Evolutionary conservation across 306 rosid species (phyloP).

Genomic region (Carpinus fangiana): DNA sequence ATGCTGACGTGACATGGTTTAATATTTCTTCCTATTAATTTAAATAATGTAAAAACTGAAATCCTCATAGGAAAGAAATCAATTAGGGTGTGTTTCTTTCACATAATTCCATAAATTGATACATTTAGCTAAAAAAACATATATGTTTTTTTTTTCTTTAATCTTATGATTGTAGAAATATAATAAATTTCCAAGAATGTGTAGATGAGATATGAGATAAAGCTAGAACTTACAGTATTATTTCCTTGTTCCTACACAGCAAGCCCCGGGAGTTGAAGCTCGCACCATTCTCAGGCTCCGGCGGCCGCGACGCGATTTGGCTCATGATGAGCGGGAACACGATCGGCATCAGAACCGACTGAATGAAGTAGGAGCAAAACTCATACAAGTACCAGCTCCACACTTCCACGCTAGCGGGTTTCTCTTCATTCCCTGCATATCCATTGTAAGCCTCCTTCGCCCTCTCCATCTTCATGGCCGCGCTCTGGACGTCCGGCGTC

Average conservation of each 20-base stretch:
- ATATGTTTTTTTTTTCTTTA: no score
- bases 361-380: constrained; percentile 68
- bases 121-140: no score
- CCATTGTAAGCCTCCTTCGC: constrained; percentile 48
- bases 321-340: constrained; percentile 83
- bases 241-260: constrained; percentile 55
- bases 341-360: constrained; percentile 63
- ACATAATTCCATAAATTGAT: no score
- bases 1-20: no score
- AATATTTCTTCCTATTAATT: no score
- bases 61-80: no score
- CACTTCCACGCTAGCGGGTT: constrained; percentile 58
- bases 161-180: no score
- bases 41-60: no score
- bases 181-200: neutral
- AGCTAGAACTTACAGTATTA: constrained; percentile 59
- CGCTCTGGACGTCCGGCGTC: constrained; percentile 44
- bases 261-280: constrained; percentile 18
- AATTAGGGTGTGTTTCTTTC: no score
- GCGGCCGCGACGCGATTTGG: constrained; percentile 45
- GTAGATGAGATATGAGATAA: neutral
- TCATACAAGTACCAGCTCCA: constrained; percentile 78
- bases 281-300: constrained; percentile 40
- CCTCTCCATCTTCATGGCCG: constrained; percentile 45
- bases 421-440: constrained; percentile 54